phyloP scores from a whole-genome alignment of 306 rosid genomes.

The Luffa acutangula region DNA sequence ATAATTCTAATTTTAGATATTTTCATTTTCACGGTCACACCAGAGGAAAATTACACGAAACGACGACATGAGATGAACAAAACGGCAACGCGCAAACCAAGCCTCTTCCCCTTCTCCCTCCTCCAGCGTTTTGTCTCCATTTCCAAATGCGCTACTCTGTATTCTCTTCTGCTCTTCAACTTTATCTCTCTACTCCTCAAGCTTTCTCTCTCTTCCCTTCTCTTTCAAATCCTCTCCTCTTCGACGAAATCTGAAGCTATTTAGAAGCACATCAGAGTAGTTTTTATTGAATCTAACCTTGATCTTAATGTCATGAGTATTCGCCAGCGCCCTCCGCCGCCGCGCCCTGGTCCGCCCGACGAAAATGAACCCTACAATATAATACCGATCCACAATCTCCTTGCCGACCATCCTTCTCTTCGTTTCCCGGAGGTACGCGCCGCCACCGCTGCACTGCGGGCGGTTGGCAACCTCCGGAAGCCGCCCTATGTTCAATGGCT shows the following conservation, averaged over 20 bases:
- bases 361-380: slow-evolving; percentile 65
- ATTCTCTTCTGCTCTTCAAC: slow-evolving; percentile 10
- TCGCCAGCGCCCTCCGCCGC: slow-evolving; percentile 24
- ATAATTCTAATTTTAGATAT: not conserved
- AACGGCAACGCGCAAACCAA: not conserved
- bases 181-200: slow-evolving; percentile 1
- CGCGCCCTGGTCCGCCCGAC: slow-evolving; percentile 4
- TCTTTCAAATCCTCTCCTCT: not conserved
- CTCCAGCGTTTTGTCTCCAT: slow-evolving; percentile 13
- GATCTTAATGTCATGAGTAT: slow-evolving; percentile 10
- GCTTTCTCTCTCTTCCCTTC: not conserved
- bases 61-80: not conserved
- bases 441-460: slow-evolving; percentile 44
- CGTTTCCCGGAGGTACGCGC: slow-evolving; percentile 92
- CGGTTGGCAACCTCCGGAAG: slow-evolving; percentile 62
- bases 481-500: slow-evolving; percentile 75
- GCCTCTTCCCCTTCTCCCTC: not conserved
- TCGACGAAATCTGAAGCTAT: not conserved
- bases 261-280: not conserved
- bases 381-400: slow-evolving; percentile 75
- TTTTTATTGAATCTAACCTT: not conserved
- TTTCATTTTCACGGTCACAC: not conserved
- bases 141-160: not conserved
- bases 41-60: not conserved
- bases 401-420: slow-evolving; percentile 84